Base-by-base conservation (phyloP, 805 yeast species). In the Brettanomyces nanus region DNA sequence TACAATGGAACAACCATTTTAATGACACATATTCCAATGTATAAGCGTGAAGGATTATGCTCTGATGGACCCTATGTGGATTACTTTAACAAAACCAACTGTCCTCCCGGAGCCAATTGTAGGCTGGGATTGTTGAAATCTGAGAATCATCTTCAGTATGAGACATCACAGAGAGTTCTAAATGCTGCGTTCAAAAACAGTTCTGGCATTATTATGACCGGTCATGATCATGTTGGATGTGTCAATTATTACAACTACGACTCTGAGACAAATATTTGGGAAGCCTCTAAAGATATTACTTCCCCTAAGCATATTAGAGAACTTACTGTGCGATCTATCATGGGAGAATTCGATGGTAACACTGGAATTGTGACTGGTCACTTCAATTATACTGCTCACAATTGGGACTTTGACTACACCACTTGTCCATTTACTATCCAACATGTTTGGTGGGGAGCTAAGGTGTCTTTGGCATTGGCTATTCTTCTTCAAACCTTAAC, bases 201-300 rank as follows among this genome's bases (percentile, higher is more conserved):
- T 45, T 77, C 81, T 15, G 97, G 97, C 17, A 66, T 90, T 7
- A 76, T 92, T 3, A 61, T 90, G 30, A 85, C 95, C 0, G 98
- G 98, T 1, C 98, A 92, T 60, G 98, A 92, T 54, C 98, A 92
- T 53, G 89, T 80, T 46, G 98, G 98, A 2, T 92, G 98, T 54
- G 80, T 77, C 47, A 73, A 78, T 27, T 68, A 71, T 57, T 85
- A 83, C 56, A 75, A 72, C 53, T 66, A 52, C 41, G 56, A 69
- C 35, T 43, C 45, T 6, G 53, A 54, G 1, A 52, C 54, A 15
- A 68, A 66, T 4, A 59, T 63, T 14, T 83, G 94, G 94, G 66
- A 58, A 5, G 83, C 87, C 0, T 56, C 73, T 0, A 76, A 73
- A 45, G 51, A 54, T 3, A 46, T 54, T 6, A 48, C 51, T 5